A percentile compares a stretch with the other conserved stretches of the same genome.
These are phyloP conservation scores for Diospyros kaki DNA, from an alignment of 148 eudicot species.

Conservation along the genomic window DNA sequence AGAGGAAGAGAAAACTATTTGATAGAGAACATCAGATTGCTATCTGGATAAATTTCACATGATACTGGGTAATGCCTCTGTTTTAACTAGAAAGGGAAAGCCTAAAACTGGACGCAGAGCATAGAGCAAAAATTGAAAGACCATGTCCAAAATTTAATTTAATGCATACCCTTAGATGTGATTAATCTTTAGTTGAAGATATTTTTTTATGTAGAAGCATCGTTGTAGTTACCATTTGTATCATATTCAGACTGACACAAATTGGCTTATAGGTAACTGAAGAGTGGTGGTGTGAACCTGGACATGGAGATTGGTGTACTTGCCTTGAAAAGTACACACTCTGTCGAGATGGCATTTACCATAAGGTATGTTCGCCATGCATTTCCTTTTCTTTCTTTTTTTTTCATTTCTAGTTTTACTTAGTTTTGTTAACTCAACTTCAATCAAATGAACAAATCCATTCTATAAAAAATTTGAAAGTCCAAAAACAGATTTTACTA, in stretches of 20 bases:
- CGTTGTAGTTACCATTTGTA: not conserved
- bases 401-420: not conserved
- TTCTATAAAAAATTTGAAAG: no score
- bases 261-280: conserved; percentile 54
- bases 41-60: not conserved
- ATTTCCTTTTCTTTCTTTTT: conserved; percentile 8
- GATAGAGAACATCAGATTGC: not conserved
- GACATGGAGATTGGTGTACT: conserved; percentile 96
- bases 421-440: no score
- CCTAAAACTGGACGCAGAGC: not conserved
- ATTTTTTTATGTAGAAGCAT: not conserved
- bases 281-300: conserved; percentile 90
- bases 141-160: not conserved
- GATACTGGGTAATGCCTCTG: not conserved
- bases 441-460: no score
- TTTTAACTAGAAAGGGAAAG: not conserved
- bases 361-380: conserved; percentile 53
- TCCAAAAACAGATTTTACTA: not conserved
- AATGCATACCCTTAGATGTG: no score
- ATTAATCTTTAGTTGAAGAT: not conserved
- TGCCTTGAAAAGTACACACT: conserved; percentile 87
- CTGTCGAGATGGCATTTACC: conserved; percentile 91
- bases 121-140: not conserved
- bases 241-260: conserved; percentile 6
- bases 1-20: not conserved